Base-by-base conservation (phyloP, 805 yeast species). In the Suhomyces sp. region DNA sequence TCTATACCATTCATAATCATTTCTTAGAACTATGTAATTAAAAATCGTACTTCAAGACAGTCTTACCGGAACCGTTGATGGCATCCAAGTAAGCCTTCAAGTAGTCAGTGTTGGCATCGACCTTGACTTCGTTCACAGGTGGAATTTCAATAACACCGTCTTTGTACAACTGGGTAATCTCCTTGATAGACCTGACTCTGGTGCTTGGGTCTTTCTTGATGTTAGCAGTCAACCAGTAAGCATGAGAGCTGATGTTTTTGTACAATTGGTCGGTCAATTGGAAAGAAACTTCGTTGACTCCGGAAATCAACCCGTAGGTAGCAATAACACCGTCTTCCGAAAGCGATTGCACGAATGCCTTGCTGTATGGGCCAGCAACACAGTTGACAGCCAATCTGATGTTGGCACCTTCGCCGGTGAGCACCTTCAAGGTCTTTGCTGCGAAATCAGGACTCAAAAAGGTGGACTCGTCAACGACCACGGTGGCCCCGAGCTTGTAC, bases 151-250 rank as follows among this genome's bases (percentile, higher is more conserved):
- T 66, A 50, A 82, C 76, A n/a, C 86, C 87, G 2, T 72, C 63
- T 49, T 83, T 73, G 68, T 85, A 86, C 58, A 87, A 71, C 46
- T 81, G 72, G 44, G 87, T 73, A 42, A 90, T 73, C 33, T 76
- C 81, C 6, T 71, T 57, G 29, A 88, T 74, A n/a, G 86, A 80
- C 3, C 74, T 72, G 41, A 76, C 74, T 66, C 87, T 87, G 33
- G 77, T 74, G 31, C 77, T 76, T 3, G 94, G 93, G 60, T 87
- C 40, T 3, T 33, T 44, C 23, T 48, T 47, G 44, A 57, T 60
- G 51, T 68, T 69, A 15, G 62, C 52, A 31, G 69, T 67, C 44
- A 70, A 60, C 74, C 74, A 71, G 60, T 67, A 71, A 15, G 71
- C 63, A 17, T 51, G 59, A 29, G 67, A 58, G 15, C 66, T 60